These are phyloP conservation scores for Saccharomycopsis selenospora DNA, from an alignment of 805 yeast species.

Conservation along the genomic window DNA sequence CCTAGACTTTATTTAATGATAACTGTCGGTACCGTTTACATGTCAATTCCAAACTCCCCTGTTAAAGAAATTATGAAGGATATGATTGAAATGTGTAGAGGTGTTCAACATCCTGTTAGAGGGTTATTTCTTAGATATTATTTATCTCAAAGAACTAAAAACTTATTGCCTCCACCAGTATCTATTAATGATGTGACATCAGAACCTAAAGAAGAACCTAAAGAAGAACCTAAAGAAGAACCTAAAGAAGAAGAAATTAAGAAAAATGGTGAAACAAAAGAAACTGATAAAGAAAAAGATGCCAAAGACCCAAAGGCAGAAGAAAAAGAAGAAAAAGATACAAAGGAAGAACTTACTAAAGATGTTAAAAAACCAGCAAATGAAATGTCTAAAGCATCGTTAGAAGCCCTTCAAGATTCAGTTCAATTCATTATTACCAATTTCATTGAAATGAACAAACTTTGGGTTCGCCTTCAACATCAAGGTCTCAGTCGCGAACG, in stretches of 20 bases:
- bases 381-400: slow-evolving; percentile 10
- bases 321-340: not conserved
- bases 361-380: too few relatives aligned
- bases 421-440: slow-evolving; percentile 76
- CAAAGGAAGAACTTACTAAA: too few relatives aligned
- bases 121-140: slow-evolving; percentile 89
- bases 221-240: slow-evolving; percentile 22
- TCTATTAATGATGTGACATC: too few relatives aligned
- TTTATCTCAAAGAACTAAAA: slow-evolving; percentile 72
- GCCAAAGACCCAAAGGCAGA: not conserved
- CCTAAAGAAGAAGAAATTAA: slow-evolving; percentile 16
- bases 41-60: slow-evolving; percentile 73
- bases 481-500: slow-evolving; percentile 88
- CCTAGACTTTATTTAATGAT: slow-evolving; percentile 93
- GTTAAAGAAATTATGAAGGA: slow-evolving; percentile 83
- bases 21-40: slow-evolving; percentile 86
- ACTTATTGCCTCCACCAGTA: slow-evolving; percentile 28
- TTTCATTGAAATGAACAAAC: slow-evolving; percentile 94
- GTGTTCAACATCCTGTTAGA: slow-evolving; percentile 90
- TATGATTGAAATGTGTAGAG: slow-evolving; percentile 96
- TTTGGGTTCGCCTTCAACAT: slow-evolving; percentile 95
- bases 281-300: not conserved
- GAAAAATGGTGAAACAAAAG: not conserved
- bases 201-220: slow-evolving; percentile 2
- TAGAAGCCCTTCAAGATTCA: slow-evolving; percentile 49